These are phyloP conservation scores for Bolboschoenoplectus hybrid DNA, from an alignment of 202 grass and related monocot species.

Conservation along the genomic window DNA sequence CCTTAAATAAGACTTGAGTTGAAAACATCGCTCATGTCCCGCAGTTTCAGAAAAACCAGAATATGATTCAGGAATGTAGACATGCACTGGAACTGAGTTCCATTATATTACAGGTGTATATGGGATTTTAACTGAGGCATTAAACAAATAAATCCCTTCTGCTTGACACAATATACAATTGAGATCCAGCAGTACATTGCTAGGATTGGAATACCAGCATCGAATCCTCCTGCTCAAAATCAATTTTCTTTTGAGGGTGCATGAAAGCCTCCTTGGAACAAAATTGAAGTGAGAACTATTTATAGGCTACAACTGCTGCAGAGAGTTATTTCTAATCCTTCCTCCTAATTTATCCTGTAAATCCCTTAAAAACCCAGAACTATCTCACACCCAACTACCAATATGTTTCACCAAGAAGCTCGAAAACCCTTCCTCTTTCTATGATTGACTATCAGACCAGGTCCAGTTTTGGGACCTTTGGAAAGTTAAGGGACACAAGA, in stretches of 20 bases:
- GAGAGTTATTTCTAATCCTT: not conserved
- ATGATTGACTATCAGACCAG: not conserved
- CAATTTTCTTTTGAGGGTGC: not conserved
- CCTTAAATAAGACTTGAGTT: not conserved
- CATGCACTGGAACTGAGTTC: not conserved
- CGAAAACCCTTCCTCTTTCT: not conserved
- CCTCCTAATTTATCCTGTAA: not conserved
- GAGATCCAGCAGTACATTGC: not conserved
- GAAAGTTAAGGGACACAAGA: not conserved
- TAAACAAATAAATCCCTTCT: not conserved
- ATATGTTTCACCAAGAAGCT: slow-evolving; percentile 16
- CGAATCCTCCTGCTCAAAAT: not conserved
- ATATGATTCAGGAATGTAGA: not conserved
- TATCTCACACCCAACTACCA: slow-evolving; percentile 11
- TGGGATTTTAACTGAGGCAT: not conserved
- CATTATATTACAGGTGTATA: not conserved
- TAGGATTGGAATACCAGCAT: slow-evolving; percentile 21
- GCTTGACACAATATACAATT: not conserved
- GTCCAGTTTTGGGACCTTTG: not conserved
- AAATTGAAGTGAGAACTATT: slow-evolving; percentile 18
- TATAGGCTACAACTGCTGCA: not conserved
- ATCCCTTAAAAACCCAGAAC: not conserved
- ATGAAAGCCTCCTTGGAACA: slow-evolving; percentile 8
- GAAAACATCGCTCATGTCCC: not conserved
- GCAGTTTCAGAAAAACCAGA: not conserved